Conservation (phyloP, 805 yeast species). For the Torulaspora quercuum region DNA sequence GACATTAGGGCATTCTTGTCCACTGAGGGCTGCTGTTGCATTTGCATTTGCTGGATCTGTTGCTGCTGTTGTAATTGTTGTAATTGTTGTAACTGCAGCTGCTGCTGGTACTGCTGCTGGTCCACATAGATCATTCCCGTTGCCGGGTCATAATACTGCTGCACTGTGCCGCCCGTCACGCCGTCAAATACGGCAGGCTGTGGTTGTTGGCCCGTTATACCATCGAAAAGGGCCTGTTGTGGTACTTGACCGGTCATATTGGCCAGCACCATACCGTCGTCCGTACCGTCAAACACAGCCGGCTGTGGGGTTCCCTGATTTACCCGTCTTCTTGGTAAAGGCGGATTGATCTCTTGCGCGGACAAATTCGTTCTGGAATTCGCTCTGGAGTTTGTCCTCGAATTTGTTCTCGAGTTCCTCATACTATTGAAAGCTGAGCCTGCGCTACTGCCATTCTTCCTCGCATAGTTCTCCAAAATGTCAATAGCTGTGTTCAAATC, state of each 20-base stretch:
- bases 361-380: conserved; percentile 10
- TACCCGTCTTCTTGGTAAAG: conserved; percentile 42
- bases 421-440: conserved; percentile 39
- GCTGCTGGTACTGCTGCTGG: conserved; percentile 52
- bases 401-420: conserved; percentile 36
- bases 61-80: conserved; percentile 20
- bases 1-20: conserved; percentile 29
- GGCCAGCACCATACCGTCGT: conserved; percentile 15
- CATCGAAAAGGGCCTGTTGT: conserved; percentile 28
- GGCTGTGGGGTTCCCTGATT: conserved; percentile 35
- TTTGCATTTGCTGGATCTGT: conserved; percentile 12
- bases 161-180: conserved; percentile 30
- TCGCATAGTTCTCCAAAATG: conserved; percentile 45
- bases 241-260: conserved; percentile 20
- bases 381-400: conserved; percentile 26
- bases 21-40: conserved; percentile 17
- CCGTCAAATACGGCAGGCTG: conserved; percentile 31
- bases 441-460: conserved; percentile 36
- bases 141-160: conserved; percentile 69
- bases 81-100: conserved; percentile 19
- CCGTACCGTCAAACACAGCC: conserved; percentile 37
- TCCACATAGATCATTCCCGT: conserved; percentile 71
- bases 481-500: conserved; percentile 57
- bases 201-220: conserved; percentile 20
- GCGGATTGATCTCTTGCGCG: conserved; percentile 22